Percentiles rank a stretch among this genome's conserved stretches.
Evolutionary conservation across 331 rosid genomes (phyloP).

Genomic region (Spiraea crenata): DNA sequence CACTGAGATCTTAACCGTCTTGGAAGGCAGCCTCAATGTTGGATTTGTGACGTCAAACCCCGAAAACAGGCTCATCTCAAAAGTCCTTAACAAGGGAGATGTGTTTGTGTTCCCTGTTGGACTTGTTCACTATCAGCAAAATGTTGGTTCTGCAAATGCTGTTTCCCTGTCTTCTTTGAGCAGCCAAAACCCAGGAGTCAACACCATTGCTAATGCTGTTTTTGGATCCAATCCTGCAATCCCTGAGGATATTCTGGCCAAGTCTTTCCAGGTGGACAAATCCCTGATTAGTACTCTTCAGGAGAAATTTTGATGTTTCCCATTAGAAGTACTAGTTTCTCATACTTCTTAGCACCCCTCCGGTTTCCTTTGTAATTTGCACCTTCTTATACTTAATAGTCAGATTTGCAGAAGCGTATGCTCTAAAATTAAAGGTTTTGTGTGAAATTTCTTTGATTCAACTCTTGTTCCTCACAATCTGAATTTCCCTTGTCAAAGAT

Average conservation of each 20-base stretch:
- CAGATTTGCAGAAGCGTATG: background rate
- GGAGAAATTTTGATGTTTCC: constrained; percentile 5
- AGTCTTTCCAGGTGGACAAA: constrained; percentile 18
- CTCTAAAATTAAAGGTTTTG: too few species aligned
- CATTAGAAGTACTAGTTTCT: background rate
- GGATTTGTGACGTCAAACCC: constrained; percentile 21
- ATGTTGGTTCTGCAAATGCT: constrained; percentile 5
- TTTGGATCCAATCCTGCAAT: constrained; percentile 15
- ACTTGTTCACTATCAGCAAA: constrained; percentile 13
- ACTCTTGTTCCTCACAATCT: too few species aligned
- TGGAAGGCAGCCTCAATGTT: constrained; percentile 9
- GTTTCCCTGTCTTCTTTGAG: constrained; percentile 13
- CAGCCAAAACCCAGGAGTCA: constrained; percentile 26
- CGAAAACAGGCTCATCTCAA: constrained; percentile 10
- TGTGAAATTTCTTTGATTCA: too few species aligned
- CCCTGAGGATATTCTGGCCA: constrained; percentile 12
- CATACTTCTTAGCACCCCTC: background rate
- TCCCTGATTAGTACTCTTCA: background rate
- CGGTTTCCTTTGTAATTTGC: background rate
- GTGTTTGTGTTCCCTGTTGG: constrained; percentile 17
- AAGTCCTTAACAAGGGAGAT: constrained; percentile 12
- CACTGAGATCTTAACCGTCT: constrained; percentile 1
- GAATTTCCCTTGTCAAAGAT: too few species aligned
- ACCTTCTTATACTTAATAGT: background rate
- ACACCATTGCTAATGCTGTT: constrained; percentile 8